Evolutionary conservation across 345 rosid genomes (phyloP), one percentile per base, ranked within the genome.

Genomic region (Capsella bursapastoris): DNA sequence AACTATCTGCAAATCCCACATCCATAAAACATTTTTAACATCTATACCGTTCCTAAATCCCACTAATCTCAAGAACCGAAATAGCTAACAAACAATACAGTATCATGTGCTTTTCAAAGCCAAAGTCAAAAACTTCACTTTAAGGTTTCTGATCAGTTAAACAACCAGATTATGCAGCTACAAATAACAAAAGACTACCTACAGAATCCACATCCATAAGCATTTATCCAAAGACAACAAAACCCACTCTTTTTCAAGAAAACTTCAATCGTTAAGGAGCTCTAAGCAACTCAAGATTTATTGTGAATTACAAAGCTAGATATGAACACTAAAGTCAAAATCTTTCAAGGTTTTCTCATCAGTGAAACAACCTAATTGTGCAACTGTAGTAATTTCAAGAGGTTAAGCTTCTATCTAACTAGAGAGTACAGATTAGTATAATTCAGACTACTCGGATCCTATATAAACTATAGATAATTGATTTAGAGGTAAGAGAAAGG

Each of bases 1-100:
- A 32, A 88, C 85, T 48, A 85, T 83, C 97, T 94, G 76, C 68
- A 75, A 4, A 58, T 35, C 4, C 25, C 43, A 60, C 68, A 68
- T 13, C 12, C 10, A 65, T 49, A 37, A 60, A 53, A 1, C 50
- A 12, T 28, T 1, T 22, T 61, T 25, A 35, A 45, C 2, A 31
- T 25, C 64, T 10, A 55, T 4, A 2, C 4, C 27, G 16, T 22
- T n/a, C 0, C 12, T 16, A 11, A 7, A 71, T 11, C 57, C 13
- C 31, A 32, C 8, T 32, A 1, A 6, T 59, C 62, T 56, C 9
- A 18, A 34, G 14, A 74, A 66, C 13, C 10, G 5, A 51, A 40
- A 13, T 15, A 2, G 28, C 56, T 59, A 38, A 59, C 7, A 27
- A 76, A 28, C 7, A 34, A n/a, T 8, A 1, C 50, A 49, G 12